Conservation (phyloP, 805 yeast genomes). For the Myxozyma sirexii region DNA sequence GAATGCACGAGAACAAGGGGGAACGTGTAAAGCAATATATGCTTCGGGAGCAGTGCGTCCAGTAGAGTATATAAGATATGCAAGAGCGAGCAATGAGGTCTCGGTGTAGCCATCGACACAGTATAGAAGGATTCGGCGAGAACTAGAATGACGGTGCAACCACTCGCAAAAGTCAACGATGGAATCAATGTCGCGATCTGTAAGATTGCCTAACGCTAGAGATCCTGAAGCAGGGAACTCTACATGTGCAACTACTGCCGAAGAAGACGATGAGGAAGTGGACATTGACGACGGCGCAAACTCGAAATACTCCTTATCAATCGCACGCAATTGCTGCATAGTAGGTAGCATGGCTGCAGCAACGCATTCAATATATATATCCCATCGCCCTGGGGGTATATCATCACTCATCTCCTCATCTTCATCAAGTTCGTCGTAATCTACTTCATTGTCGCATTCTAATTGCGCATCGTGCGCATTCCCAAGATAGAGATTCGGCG, state of each 20-base stretch:
- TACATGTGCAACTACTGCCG: conserved; percentile 28
- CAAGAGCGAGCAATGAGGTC: conserved; percentile 71
- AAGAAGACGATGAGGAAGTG: not conserved
- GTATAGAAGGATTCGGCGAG: conserved; percentile 55
- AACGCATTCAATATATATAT: conserved; percentile 44
- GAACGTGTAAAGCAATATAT: conserved; percentile 61
- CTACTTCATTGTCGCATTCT: conserved; percentile 11
- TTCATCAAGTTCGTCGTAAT: conserved; percentile 10
- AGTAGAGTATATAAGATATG: conserved; percentile 71
- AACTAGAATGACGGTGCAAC: conserved; percentile 47
- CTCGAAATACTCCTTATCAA: conserved; percentile 24
- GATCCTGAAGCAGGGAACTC: conserved; percentile 85
- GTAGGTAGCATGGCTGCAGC: conserved; percentile 36
- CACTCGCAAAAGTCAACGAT: conserved; percentile 72
- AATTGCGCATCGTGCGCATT: conserved; percentile 65
- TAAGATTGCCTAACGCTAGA: conserved; percentile 70
- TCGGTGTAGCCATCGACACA: conserved; percentile 95
- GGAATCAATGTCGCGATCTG: conserved; percentile 61
- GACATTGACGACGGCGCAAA: conserved; percentile 3
- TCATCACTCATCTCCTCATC: not conserved
- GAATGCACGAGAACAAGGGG: conserved; percentile 71
- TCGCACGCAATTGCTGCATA: conserved; percentile 7
- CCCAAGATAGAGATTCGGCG: conserved; percentile 72
- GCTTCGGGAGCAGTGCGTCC: conserved; percentile 66
- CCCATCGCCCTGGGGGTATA: conserved; percentile 34